These are phyloP conservation scores for Cornus suecica DNA, from an alignment of 148 eudicot genomes.

Conservation along the genomic window DNA sequence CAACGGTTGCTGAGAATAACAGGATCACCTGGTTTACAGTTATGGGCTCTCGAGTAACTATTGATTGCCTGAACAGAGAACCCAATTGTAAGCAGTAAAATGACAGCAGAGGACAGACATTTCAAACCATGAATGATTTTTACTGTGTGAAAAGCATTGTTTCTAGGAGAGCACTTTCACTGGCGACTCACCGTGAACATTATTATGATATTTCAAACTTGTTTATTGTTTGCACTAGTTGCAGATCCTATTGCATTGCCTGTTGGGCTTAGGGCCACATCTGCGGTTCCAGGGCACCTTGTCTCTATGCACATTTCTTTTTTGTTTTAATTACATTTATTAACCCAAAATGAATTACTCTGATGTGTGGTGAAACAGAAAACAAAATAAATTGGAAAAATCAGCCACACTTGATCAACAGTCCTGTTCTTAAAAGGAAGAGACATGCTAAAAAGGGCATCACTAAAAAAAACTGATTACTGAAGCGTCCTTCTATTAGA, in stretches of 20 bases:
- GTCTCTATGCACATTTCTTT: no score
- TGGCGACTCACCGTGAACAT: neutral
- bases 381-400: no score
- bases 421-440: no score
- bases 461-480: no score
- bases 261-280: no score
- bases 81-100: slow-evolving; percentile 13
- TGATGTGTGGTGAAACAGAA: neutral
- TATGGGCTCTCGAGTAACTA: slow-evolving; percentile 80
- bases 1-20: slow-evolving; percentile 85
- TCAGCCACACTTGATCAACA: neutral
- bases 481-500: neutral
- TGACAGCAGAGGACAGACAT: neutral
- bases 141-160: no score
- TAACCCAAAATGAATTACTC: no score
- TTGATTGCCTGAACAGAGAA: slow-evolving; percentile 59
- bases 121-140: neutral
- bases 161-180: neutral
- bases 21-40: slow-evolving; percentile 70
- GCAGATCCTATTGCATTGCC: no score
- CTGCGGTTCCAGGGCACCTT: no score
- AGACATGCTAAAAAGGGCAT: neutral
- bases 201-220: no score
- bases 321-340: no score
- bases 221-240: no score